These are phyloP conservation scores for Lanmaoa pseudosensibilis DNA, from an alignment of 768 basidiomycete genomes.

Conservation along the genomic window DNA sequence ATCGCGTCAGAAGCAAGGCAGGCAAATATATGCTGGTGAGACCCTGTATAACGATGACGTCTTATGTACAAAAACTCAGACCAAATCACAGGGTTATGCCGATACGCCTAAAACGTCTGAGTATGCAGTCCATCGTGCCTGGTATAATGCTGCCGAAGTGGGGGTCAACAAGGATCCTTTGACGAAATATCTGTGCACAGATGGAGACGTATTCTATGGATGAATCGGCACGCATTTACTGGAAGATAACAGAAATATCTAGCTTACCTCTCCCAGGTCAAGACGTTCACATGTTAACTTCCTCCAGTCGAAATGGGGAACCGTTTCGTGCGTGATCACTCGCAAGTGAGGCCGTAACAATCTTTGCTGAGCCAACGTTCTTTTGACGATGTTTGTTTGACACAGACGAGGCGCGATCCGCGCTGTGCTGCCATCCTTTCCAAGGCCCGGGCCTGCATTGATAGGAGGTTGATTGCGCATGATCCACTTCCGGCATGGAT, in stretches of 20 bases:
- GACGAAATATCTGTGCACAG: no score
- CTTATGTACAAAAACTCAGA: neutral
- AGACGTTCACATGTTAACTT: no score
- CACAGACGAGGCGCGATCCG: neutral
- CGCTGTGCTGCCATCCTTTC: neutral
- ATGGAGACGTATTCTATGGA: neutral
- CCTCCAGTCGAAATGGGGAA: no score
- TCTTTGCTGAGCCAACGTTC: neutral
- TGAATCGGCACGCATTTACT: neutral
- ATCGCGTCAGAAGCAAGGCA: neutral
- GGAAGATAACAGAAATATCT: neutral
- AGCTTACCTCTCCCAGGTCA: neutral
- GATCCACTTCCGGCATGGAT: neutral
- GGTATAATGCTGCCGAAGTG: neutral
- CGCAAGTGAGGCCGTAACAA: neutral
- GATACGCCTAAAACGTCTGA: neutral
- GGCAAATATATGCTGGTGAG: neutral
- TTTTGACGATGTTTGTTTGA: neutral
- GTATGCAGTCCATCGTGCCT: neutral
- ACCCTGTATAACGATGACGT: no score
- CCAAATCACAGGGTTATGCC: neutral
- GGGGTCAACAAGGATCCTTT: no score
- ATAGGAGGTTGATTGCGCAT: neutral
- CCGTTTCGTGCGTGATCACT: neutral
- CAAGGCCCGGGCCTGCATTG: no score